These are phyloP conservation scores for Carallia brachiata DNA, from an alignment of 345 rosid genomes.

Conservation along the genomic window DNA sequence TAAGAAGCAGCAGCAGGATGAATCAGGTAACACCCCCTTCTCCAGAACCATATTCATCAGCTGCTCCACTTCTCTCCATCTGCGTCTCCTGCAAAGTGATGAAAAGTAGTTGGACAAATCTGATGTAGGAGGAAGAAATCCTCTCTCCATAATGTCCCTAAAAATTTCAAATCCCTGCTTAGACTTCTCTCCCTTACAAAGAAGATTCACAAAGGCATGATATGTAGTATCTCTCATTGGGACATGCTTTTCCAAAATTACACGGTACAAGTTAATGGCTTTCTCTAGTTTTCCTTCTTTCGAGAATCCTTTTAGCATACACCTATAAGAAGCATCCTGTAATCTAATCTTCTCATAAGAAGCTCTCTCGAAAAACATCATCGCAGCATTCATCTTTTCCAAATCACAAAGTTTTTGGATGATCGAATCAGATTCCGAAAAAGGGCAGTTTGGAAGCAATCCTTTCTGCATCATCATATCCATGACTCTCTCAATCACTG, in stretches of 20 bases:
- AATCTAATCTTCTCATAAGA: slow-evolving; percentile 33
- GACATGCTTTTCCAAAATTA: slow-evolving; percentile 35
- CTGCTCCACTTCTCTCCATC: slow-evolving; percentile 57
- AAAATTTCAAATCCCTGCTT: slow-evolving; percentile 39
- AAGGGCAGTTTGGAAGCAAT: slow-evolving; percentile 25
- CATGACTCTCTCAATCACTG: slow-evolving; percentile 42
- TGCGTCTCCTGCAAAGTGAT: slow-evolving; percentile 38
- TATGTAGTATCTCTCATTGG: slow-evolving; percentile 39
- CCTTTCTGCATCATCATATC: slow-evolving; percentile 43
- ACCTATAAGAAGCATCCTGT: slow-evolving; percentile 44
- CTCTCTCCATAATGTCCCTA: slow-evolving; percentile 44
- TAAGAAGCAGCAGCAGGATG: slow-evolving; percentile 40
- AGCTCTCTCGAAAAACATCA: slow-evolving; percentile 52
- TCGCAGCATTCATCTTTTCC: slow-evolving; percentile 54
- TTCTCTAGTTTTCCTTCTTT: slow-evolving; percentile 45
- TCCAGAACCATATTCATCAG: slow-evolving; percentile 47
- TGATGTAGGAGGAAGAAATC: slow-evolving; percentile 38
- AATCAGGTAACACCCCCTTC: slow-evolving; percentile 49
- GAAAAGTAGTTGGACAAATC: slow-evolving; percentile 44
- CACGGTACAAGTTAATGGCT: slow-evolving; percentile 39
- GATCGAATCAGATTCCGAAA: slow-evolving; percentile 25
- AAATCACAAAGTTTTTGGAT: slow-evolving; percentile 57
- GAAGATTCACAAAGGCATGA: slow-evolving; percentile 43
- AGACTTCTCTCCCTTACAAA: slow-evolving; percentile 40
- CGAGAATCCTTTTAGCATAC: slow-evolving; percentile 49